A percentile compares a stretch with the other conserved stretches of the same genome.
Conservation (phyloP, 768 basidiomycete species). For the Pluteus cervinus region DNA sequence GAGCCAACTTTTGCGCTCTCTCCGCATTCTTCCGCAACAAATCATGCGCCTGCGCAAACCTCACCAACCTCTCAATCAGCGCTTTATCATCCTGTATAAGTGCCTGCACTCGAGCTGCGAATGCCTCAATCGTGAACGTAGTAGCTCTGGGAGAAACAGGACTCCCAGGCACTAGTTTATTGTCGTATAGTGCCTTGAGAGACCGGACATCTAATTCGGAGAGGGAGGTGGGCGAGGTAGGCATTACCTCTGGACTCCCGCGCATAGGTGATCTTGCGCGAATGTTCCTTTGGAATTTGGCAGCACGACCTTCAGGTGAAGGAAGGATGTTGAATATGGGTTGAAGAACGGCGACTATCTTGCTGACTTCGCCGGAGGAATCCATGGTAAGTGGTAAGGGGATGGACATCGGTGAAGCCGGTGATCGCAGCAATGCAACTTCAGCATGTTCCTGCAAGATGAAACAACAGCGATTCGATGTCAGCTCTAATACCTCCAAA, state of each 20-base stretch:
- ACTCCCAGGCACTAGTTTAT: constrained; percentile 16
- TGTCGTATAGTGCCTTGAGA: constrained; percentile 74
- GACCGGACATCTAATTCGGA: constrained; percentile 84
- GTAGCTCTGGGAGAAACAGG: constrained; percentile 17
- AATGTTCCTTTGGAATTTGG: constrained; percentile 51
- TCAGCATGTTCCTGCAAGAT: not conserved
- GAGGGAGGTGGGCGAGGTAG: constrained; percentile 41
- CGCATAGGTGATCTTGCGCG: constrained; percentile 43
- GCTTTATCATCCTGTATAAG: constrained; percentile 79
- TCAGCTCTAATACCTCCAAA: constrained; percentile 6
- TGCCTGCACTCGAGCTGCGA: constrained; percentile 71
- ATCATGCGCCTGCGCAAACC: constrained; percentile 87
- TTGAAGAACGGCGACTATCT: constrained; percentile 55
- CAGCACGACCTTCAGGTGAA: constrained; percentile 74
- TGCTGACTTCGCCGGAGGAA: too few species aligned
- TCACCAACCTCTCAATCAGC: constrained; percentile 76
- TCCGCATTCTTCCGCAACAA: constrained; percentile 90
- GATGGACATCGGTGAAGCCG: constrained; percentile 21
- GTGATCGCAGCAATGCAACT: constrained; percentile 9
- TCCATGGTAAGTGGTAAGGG: constrained; percentile 28
- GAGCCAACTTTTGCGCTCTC: constrained; percentile 83
- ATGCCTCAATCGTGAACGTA: constrained; percentile 71
- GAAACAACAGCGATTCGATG: not conserved
- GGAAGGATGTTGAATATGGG: constrained; percentile 81
- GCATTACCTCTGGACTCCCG: too few species aligned